Evolutionary conservation across 495 filamentous ascomycete genomes (phyloP), one percentile per base, ranked within the genome.

Genomic region (Annulohypoxylon stygium): DNA sequence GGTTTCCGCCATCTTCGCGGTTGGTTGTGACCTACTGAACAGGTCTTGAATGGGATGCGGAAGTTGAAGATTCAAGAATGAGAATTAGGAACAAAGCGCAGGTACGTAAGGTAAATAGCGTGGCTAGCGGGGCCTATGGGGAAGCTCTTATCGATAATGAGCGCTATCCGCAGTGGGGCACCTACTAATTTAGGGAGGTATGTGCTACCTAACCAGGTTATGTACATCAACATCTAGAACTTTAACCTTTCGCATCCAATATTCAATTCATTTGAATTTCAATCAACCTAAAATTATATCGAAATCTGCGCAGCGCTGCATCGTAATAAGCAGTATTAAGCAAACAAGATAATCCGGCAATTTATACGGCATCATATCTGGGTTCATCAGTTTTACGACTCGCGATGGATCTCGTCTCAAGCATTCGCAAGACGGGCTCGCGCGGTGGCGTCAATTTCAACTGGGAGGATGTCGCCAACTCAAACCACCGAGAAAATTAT

Each of bases 381-480:
- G 18, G 23, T 36, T 16, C 36, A 14, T 43, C 12, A 43, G n/a
- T n/a, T 4, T n/a, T 11, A 18, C 26, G 4, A 30, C 2, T 25
- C 25, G 81, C 50, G 58, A 99, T 99, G 96, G 96, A 99, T 88
- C 89, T 99, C 60, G 89, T 99, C 58, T 93, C 95, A 33, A 90
- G 93, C 20, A 89, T 99, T 57, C 92, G 95, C 71, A 98, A 99
- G 84, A 90, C 93, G 79, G 95, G 95, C 70, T 97, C 93, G 61
- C 93, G 96, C 74, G 96, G 96, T 75, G 96, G 96, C 77, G 91
- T 89, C 83, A 93, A 97, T 79, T 98, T 99, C 87, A 93, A 90
- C 83, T 98, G 96, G 96, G 92, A 95, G 70, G 93, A 97, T 76
- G 96, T 99, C 77, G 91, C 95, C 75, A 88, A 86, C 58, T 95